phyloP scores from a whole-genome alignment of 2,329 filamentous ascomycete genomes.

The Botrytis sinoallii region DNA sequence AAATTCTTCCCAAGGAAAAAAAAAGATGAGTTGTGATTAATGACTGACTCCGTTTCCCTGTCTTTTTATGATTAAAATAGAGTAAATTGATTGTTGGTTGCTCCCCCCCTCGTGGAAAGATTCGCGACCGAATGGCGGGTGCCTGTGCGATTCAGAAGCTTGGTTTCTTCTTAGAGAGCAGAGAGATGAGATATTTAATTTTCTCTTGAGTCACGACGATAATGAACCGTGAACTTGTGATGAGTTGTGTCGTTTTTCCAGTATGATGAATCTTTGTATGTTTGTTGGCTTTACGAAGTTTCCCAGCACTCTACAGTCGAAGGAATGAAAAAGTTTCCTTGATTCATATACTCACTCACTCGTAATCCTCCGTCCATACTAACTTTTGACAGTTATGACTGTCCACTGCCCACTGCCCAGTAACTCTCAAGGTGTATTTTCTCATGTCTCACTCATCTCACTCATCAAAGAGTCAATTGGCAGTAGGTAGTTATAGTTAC shows the following conservation, averaged over 20 bases:
- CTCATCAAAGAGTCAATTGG: not conserved
- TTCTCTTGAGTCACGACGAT: not conserved
- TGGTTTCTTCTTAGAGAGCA: not conserved
- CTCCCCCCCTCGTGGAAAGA: not conserved
- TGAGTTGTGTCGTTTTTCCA: not conserved
- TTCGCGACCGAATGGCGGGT: conserved; percentile 1
- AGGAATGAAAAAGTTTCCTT: not conserved
- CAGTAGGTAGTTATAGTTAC: not conserved
- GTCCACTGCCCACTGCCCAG: not conserved
- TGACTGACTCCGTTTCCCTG: not conserved
- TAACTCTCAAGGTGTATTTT: conserved; percentile 9
- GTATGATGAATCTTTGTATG: not conserved
- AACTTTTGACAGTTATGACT: not conserved
- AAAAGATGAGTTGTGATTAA: not conserved
- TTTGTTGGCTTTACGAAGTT: not conserved
- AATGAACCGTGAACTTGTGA: not conserved
- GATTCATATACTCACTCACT: not conserved
- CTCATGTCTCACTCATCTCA: conserved; percentile 9
- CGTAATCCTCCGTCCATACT: not conserved
- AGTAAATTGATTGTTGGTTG: not conserved
- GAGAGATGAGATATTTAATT: not conserved
- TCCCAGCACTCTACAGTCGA: not conserved
- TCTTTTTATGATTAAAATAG: not conserved
- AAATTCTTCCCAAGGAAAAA: not conserved
- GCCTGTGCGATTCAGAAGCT: not conserved